Base-by-base conservation (phyloP, 2,329 filamentous ascomycete species). In the Lasiodiplodia hormozganensis region DNA sequence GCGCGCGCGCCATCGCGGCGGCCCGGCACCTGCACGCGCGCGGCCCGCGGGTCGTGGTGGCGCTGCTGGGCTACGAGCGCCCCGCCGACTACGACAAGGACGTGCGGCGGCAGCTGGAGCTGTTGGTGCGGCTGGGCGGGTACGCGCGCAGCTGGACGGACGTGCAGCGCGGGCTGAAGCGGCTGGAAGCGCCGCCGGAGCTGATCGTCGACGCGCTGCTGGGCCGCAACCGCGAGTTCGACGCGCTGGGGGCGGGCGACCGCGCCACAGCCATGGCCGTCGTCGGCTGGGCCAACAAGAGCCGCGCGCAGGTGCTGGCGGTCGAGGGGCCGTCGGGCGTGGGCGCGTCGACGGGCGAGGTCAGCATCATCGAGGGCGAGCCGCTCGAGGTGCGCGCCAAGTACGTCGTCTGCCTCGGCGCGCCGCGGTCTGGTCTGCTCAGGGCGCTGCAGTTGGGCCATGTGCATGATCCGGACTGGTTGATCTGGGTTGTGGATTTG, bases 311-410 rank as follows among this genome's bases (percentile, higher is more conserved):
- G 69, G 90, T 96, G 3, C 82, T 99, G 23, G 92, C 94, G 0
- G 88, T 99, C n/a, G 95, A 97, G 76, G 89, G 96, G 6, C 96
- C 96, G 0, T 95, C 92, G 0, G 96, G 96, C 5, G 89, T 97
- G 62, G 93, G 95, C 71, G 93, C 92, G 2, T 89, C 89, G 0
- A 81, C 72, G 72, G 86, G 86, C 23, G 85, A 87, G 71, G 78
- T 85, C 40, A 83, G 85, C 3, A 79, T 87, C 34, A 81, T 88
- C 1, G 94, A 97, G 75, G 93, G 92, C 3, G 88, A 90, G 65
- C 89, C 89, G 49, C 84, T 98, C 2, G 94, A 93, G 72, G 88
- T 97, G 62, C 89, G 92, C 70, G 90, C 94, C 0, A 91, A 93
- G 67, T 93, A 92, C 70, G 90, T 98, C 28, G 90, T 97, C 3